These are phyloP conservation scores for Pythium graminicola DNA, from an alignment of 352 stramenopile genomes.

Conservation along the genomic window DNA sequence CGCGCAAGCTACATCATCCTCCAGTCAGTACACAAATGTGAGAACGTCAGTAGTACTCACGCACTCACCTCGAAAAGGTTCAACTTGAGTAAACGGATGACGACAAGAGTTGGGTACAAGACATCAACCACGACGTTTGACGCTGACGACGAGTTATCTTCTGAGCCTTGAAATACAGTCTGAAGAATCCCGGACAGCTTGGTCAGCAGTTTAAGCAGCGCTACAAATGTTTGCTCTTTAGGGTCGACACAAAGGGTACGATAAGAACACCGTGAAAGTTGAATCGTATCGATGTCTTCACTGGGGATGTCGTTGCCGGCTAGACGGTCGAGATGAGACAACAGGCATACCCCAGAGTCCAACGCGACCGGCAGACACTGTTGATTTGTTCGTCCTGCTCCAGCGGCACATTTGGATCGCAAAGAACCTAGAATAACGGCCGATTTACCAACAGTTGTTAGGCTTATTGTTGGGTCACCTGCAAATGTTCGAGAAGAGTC, in stretches of 20 bases:
- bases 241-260: conserved; percentile 76
- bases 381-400: conserved; percentile 25
- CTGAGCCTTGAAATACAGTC: conserved; percentile 5
- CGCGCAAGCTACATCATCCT: conserved; percentile 46
- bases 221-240: conserved; percentile 62
- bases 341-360: conserved; percentile 64
- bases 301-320: conserved; percentile 64
- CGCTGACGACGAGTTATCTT: neutral
- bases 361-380: conserved; percentile 42
- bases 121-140: conserved; percentile 32
- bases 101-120: conserved; percentile 69
- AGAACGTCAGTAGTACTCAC: neutral
- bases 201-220: conserved; percentile 47
- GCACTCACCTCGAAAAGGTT: conserved; percentile 83
- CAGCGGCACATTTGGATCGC: conserved; percentile 34
- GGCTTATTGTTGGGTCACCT: conserved; percentile 38
- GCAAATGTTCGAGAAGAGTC: conserved; percentile 37
- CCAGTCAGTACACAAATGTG: neutral
- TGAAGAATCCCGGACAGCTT: conserved; percentile 32
- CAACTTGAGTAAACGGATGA: conserved; percentile 69
- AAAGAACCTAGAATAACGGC: conserved; percentile 42
- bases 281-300: conserved; percentile 70
- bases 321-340: conserved; percentile 75
- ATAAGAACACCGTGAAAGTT: conserved; percentile 72
- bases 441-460: conserved; percentile 52